Evolutionary conservation across 2,329 filamentous ascomycete genomes (phyloP).

Genomic region (Sporothrix dimorphospora): DNA sequence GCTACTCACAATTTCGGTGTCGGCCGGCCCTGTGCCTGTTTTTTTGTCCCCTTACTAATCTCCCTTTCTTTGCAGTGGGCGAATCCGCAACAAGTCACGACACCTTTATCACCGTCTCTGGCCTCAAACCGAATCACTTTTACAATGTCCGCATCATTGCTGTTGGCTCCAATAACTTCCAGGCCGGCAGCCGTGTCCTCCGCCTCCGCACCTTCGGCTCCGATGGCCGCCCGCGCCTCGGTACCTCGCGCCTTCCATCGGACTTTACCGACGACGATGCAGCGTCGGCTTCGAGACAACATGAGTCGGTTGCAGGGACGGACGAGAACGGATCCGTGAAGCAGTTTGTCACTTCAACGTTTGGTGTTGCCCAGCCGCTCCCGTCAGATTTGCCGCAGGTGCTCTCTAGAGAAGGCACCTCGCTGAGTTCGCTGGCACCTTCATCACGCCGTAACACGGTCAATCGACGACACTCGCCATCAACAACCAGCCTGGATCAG

Average conservation of each 20-base stretch:
- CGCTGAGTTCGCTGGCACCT: slow-evolving; percentile 34
- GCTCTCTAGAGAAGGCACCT: slow-evolving; percentile 67
- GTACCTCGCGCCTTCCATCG: slow-evolving; percentile 58
- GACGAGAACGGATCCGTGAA: slow-evolving; percentile 51
- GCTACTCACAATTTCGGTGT: neutral
- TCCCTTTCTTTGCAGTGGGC: slow-evolving; percentile 61
- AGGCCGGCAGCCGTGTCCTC: slow-evolving; percentile 83
- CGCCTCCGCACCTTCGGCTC: slow-evolving; percentile 76
- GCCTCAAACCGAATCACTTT: slow-evolving; percentile 81
- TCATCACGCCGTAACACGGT: slow-evolving; percentile 64
- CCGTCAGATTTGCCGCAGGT: slow-evolving; percentile 43
- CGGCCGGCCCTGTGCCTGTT: neutral
- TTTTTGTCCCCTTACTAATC: neutral
- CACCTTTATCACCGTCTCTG: slow-evolving; percentile 87
- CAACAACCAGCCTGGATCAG: slow-evolving; percentile 61
- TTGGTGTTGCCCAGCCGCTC: slow-evolving; percentile 29
- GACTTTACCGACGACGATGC: slow-evolving; percentile 60
- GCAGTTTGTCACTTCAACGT: slow-evolving; percentile 32
- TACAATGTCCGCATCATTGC: slow-evolving; percentile 94
- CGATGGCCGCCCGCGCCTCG: slow-evolving; percentile 65
- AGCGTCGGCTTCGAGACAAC: slow-evolving; percentile 43
- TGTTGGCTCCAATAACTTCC: slow-evolving; percentile 88
- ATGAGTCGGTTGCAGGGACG: slow-evolving; percentile 51
- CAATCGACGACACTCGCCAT: slow-evolving; percentile 77
- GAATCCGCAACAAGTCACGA: slow-evolving; percentile 77